Conservation (phyloP, 345 rosid species). For the Clausena lansium region DNA sequence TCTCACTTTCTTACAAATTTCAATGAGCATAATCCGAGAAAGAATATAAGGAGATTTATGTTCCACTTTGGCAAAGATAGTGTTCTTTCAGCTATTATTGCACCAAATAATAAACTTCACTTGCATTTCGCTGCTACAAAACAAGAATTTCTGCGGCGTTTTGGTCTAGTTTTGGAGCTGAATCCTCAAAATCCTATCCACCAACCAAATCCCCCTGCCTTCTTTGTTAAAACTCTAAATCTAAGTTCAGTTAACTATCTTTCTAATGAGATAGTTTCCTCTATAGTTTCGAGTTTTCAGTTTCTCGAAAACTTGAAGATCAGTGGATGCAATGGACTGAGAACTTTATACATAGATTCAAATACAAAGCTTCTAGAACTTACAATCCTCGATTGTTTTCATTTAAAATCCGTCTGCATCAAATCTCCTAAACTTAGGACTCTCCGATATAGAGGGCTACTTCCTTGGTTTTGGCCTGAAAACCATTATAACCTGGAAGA, state of each 20-base stretch:
- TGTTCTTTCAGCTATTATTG: constrained; percentile 40
- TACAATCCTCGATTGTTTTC: constrained; percentile 43
- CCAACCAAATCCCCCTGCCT: constrained; percentile 26
- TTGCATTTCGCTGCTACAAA: constrained; percentile 38
- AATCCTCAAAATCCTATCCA: constrained; percentile 18
- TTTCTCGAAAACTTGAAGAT: constrained; percentile 54
- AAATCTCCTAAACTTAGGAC: constrained; percentile 40
- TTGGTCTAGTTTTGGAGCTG: constrained; percentile 37
- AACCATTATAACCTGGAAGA: constrained; percentile 52
- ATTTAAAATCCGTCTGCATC: constrained; percentile 36
- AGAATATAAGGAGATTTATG: constrained; percentile 38
- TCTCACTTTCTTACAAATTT: constrained; percentile 44
- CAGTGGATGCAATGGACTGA: constrained; percentile 34
- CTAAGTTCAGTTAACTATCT: constrained; percentile 36
- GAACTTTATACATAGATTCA: constrained; percentile 44
- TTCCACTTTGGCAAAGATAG: constrained; percentile 38
- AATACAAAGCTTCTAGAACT: constrained; percentile 41
- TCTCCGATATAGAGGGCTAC: constrained; percentile 34
- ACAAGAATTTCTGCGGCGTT: constrained; percentile 21
- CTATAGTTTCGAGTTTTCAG: constrained; percentile 36
- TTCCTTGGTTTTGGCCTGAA: constrained; percentile 47
- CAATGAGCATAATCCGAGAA: constrained; percentile 42
- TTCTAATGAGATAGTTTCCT: constrained; percentile 48
- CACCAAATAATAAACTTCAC: constrained; percentile 39
- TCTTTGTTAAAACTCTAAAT: constrained; percentile 45